Evolutionary conservation across 1,284 basidiomycete species (phyloP).

Genomic region (Cutaneotrichosporon spelunceum): DNA sequence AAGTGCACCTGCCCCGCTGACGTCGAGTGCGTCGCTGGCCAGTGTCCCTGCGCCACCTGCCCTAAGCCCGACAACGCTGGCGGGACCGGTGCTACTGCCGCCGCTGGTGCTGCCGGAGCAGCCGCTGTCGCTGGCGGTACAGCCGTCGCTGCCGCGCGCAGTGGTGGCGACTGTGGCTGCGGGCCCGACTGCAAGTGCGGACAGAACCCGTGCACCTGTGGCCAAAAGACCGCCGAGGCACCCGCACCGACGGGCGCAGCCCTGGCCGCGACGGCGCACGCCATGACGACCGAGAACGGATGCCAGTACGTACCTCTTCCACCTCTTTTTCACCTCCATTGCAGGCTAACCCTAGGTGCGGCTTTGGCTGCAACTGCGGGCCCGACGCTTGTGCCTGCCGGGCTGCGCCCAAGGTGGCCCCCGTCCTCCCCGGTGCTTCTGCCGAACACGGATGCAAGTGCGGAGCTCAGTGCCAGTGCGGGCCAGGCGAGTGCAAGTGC

Average conservation of each 20-base stretch:
- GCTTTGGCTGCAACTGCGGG: constrained; percentile 10
- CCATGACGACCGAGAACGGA: neutral
- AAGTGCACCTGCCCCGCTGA: neutral
- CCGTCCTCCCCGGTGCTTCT: neutral
- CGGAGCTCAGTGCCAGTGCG: constrained; percentile 26
- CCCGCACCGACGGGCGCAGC: neutral
- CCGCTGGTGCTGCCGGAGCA: neutral
- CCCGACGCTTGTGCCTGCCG: neutral
- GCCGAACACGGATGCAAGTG: constrained; percentile 9
- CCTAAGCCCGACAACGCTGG: constrained; percentile 14
- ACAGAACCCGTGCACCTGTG: constrained; percentile 1
- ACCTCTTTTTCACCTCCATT: no score
- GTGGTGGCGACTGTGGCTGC: neutral
- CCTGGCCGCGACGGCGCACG: neutral
- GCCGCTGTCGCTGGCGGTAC: constrained; percentile 1
- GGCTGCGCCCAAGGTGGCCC: neutral
- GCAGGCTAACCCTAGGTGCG: constrained; percentile 6
- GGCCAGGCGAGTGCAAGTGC: constrained; percentile 32
- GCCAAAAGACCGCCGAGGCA: neutral
- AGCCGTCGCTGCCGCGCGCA: constrained; percentile 1
- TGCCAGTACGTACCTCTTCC: neutral
- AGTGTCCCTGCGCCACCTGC: constrained; percentile 19
- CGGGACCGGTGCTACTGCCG: neutral
- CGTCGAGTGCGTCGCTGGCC: constrained; percentile 18
- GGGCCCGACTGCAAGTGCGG: neutral